Evolutionary conservation across 192 early-diverging fungal genomes (phyloP).

Genomic region (Cladochytrium replicatum): DNA sequence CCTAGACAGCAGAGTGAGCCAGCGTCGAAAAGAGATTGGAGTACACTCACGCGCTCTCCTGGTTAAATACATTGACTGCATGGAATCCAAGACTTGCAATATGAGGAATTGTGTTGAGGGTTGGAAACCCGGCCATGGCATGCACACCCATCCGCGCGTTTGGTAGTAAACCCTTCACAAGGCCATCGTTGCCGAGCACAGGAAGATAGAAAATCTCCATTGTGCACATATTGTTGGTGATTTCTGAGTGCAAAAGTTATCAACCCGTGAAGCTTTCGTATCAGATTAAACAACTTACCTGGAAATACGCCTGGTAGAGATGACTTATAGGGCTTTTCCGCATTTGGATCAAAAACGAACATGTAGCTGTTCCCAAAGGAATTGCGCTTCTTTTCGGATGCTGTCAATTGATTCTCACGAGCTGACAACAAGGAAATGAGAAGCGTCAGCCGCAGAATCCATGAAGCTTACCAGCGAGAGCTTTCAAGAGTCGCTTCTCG

Average conservation of each 20-base stretch:
- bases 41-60: too few relatives aligned
- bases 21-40: too few relatives aligned
- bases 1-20: too few relatives aligned
- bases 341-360: conserved; percentile 45
- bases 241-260: too few relatives aligned
- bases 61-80: conserved; percentile 77
- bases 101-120: conserved; percentile 67
- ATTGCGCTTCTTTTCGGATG: conserved; percentile 71
- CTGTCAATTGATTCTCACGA: conserved; percentile 51
- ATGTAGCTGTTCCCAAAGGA: conserved; percentile 47
- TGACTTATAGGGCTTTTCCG: conserved; percentile 47
- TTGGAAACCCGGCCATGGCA: conserved; percentile 95
- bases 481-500: conserved; percentile 63
- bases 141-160: too few relatives aligned
- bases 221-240: too few relatives aligned
- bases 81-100: conserved; percentile 60
- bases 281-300: too few relatives aligned
- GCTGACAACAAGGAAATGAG: conserved; percentile 18
- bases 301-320: conserved; percentile 60
- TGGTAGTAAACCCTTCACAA: too few relatives aligned
- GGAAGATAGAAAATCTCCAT: too few relatives aligned
- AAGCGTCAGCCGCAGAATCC: too few relatives aligned
- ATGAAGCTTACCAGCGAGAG: conserved; percentile 46
- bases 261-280: too few relatives aligned
- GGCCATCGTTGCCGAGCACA: too few relatives aligned